Base-by-base conservation (phyloP, 1,284 basidiomycete species). In the Takashimella koratensis region DNA sequence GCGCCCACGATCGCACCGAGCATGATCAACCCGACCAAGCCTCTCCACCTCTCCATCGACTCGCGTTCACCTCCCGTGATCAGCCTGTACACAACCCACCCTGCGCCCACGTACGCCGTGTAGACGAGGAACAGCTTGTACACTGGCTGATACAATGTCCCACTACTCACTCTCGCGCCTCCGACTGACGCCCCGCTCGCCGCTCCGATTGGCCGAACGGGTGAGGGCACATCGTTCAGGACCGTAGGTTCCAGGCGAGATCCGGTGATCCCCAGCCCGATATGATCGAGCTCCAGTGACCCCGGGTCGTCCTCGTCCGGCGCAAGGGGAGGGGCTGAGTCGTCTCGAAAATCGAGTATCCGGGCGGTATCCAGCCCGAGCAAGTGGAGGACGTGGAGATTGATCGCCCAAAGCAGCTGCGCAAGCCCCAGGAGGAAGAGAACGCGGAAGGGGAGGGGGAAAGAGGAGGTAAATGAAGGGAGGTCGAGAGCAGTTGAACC, bases 391-490 rank as follows among this genome's bases (percentile, higher is more conserved):
- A 87, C 83, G 73, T 96, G 91, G 5, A 96, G 77, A 74, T 96
- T 96, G 30, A 85, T 83, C 0, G 90, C 90, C 88, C 88, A 92
- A 52, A 84, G 83, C 8, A 90, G 70, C 53, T 89, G 80, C 30
- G 87, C 87, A 47, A 87, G 62, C 24, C 86, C 85, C 54, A 83
- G 75, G 52, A 93, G 80, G 60, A 83, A 81, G 53, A 90, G 80
- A 26, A 88, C 86, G 56, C 90, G 85, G 71, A 90, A 89, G 3
- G 90, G 89, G 4, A 92, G 79, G 6, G 90, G 90, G 67, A 90
- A 88, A 8, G 78, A 76, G 22, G 82, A 77, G 43, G 82, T 81
- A 63, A 85, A 80, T 41, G 79, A 75, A 39, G 76, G 76, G 22
- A 77, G 67, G 46, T 62, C 46, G 42, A 58, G 56, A 54, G 57